Evolutionary conservation across 108 stramenopile genomes (phyloP).

Genomic region (Aurantiochytrium sp.): DNA sequence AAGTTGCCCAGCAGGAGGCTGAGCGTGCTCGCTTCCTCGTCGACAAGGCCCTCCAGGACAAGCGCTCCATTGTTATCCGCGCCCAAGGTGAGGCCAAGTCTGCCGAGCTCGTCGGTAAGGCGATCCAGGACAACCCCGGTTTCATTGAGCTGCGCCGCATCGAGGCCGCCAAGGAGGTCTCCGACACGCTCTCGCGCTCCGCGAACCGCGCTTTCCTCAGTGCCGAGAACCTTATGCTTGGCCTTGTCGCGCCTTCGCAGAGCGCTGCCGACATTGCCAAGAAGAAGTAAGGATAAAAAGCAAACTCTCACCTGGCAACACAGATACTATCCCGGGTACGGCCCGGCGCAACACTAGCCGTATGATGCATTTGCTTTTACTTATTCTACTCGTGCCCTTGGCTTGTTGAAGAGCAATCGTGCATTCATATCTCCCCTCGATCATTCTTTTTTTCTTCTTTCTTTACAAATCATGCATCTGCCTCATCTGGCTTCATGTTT

Average conservation of each 20-base stretch:
- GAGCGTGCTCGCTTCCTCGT: conserved; percentile 97
- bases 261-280: not conserved
- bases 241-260: conserved; percentile 44
- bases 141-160: conserved; percentile 97
- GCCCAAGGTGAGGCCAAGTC: conserved; percentile 97
- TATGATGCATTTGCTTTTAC: no score
- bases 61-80: conserved; percentile 94
- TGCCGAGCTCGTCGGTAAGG: conserved; percentile 89
- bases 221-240: conserved; percentile 88
- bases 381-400: no score
- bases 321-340: no score
- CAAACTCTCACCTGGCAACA: no score
- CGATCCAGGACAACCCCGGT: conserved; percentile 97
- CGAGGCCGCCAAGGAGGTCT: conserved; percentile 96
- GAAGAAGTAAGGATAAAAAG: not conserved
- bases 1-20: conserved; percentile 98
- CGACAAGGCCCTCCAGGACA: conserved; percentile 81
- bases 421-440: no score
- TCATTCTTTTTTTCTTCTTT: no score
- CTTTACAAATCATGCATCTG: no score
- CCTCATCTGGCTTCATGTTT: no score
- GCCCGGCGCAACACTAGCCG: no score
- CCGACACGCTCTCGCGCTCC: conserved; percentile 73
- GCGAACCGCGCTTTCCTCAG: conserved; percentile 94
- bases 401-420: no score